phyloP scores from a whole-genome alignment of 2,329 filamentous ascomycete genomes.

The Thyridium curvatum region DNA sequence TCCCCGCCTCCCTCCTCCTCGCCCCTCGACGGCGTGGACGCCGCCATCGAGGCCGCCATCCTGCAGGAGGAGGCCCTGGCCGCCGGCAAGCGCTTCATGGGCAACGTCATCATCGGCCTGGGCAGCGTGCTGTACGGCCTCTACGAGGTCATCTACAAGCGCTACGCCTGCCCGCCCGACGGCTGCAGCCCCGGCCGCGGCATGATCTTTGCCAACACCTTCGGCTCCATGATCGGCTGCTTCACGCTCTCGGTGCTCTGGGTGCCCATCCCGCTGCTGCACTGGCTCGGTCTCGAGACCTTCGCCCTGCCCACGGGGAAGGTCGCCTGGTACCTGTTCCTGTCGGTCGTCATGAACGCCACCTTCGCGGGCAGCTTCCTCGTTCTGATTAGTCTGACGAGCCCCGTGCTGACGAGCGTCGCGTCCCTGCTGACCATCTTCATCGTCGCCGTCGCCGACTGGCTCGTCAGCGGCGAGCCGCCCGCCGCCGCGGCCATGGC shows the following conservation, averaged over 20 bases:
- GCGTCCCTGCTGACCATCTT: constrained; percentile 95
- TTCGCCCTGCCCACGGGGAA: constrained; percentile 77
- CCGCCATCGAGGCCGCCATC: too few relatives aligned
- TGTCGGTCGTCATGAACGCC: constrained; percentile 82
- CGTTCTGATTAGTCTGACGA: constrained; percentile 86
- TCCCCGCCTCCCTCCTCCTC: constrained; percentile 11
- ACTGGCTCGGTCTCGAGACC: constrained; percentile 68
- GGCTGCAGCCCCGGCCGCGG: constrained; percentile 79
- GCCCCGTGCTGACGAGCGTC: constrained; percentile 85
- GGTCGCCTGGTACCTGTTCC: constrained; percentile 71
- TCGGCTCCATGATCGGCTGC: constrained; percentile 77
- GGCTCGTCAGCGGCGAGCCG: constrained; percentile 72
- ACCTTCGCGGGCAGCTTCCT: constrained; percentile 90
- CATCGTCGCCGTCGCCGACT: constrained; percentile 88
- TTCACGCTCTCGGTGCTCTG: constrained; percentile 87
- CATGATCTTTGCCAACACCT: constrained; percentile 91
- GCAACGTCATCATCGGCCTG: constrained; percentile 86
- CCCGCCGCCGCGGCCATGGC: constrained; percentile 68
- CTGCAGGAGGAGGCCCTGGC: constrained; percentile 15
- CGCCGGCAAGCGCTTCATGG: constrained; percentile 64
- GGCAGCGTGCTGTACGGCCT: constrained; percentile 92
- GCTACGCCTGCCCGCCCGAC: constrained; percentile 85
- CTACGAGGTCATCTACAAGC: constrained; percentile 97
- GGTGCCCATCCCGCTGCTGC: constrained; percentile 83
- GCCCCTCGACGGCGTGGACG: constrained; percentile 8